Evolutionary conservation across 2,329 filamentous ascomycete genomes (phyloP), one percentile per base, ranked within the genome.

Genomic region (Aspergillus tamarii): DNA sequence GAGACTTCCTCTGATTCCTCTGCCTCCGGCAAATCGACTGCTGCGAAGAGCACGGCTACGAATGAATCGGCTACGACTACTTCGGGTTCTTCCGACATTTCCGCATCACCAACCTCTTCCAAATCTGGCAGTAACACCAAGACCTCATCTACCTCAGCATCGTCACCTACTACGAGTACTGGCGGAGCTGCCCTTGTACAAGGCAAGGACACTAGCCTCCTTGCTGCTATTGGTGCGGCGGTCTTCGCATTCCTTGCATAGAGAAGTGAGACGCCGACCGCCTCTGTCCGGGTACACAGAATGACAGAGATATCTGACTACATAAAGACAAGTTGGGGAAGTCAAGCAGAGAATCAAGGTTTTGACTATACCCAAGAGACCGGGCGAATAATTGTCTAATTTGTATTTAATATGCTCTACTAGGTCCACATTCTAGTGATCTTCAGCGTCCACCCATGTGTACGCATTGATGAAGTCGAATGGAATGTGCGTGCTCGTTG

Each of bases 171-270:
- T 11, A 66, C 67, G 30, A 59, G 59, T 28, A 69, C 67, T 28
- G 66, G 61, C 26, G 69, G 64, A 30, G 76, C 72, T 56, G 57
- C 62, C 4, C 43, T 70, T 34, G 62, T 66, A 14, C 72, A 69
- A 34, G 64, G 57, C 60, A 72, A 69, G 26, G 72, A 73, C 30
- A 63, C 67, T 30, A 66, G 72, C 23, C 61, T 75, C 28, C 52
- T 77, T 60, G 76, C 73, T n/a, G 72, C 69, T 55, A 69, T 70
- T 16, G 75, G 72, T 46, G 72, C 72, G 30, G 77, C 72, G 2
- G 65, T 69, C 7, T 69, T 76, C 58, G 75, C 73, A 46, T 65
- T 76, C 57, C 66, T 77, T 30, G 66, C 73, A 21, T 77, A 70
- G 45, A 43, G 3, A 39, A 43, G n/a, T 30, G 46, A 28, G 26